These are phyloP conservation scores for Ophiostoma angusticollis DNA, from an alignment of 2,329 filamentous ascomycete species.

Conservation along the genomic window DNA sequence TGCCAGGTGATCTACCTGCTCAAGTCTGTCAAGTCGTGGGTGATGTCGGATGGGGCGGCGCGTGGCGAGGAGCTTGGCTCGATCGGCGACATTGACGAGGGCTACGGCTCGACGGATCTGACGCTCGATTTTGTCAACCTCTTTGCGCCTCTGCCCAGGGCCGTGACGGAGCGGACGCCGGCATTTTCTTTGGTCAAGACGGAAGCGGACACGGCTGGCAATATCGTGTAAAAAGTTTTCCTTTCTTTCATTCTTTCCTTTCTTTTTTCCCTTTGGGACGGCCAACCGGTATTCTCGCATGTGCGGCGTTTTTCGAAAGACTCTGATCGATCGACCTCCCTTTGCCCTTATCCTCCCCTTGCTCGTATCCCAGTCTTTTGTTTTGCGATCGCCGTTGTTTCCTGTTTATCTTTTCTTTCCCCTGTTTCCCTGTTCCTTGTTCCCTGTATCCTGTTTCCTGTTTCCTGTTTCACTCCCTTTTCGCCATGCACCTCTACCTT, in stretches of 20 bases:
- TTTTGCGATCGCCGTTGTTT: constrained; percentile 9
- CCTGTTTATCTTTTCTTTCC: constrained; percentile 11
- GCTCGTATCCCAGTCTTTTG: constrained; percentile 12
- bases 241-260: constrained; percentile 1
- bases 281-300: constrained; percentile 12
- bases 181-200: constrained; percentile 30
- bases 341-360: constrained; percentile 14
- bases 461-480: neutral
- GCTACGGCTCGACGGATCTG: constrained; percentile 50
- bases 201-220: constrained; percentile 25
- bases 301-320: constrained; percentile 16
- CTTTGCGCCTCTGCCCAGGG: constrained; percentile 46
- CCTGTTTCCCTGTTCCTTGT: constrained; percentile 10
- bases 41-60: constrained; percentile 48
- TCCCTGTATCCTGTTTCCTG: constrained; percentile 8
- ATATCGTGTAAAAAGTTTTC: constrained; percentile 18
- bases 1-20: constrained; percentile 46
- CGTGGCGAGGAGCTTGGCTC: constrained; percentile 57
- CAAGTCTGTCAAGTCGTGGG: constrained; percentile 47
- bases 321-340: no score
- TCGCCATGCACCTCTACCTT: neutral
- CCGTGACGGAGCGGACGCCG: constrained; percentile 29
- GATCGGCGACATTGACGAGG: constrained; percentile 54
- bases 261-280: constrained; percentile 6
- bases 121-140: constrained; percentile 60